phyloP scores from a whole-genome alignment of 148 eudicot genomes.

The Drosera capensis region DNA sequence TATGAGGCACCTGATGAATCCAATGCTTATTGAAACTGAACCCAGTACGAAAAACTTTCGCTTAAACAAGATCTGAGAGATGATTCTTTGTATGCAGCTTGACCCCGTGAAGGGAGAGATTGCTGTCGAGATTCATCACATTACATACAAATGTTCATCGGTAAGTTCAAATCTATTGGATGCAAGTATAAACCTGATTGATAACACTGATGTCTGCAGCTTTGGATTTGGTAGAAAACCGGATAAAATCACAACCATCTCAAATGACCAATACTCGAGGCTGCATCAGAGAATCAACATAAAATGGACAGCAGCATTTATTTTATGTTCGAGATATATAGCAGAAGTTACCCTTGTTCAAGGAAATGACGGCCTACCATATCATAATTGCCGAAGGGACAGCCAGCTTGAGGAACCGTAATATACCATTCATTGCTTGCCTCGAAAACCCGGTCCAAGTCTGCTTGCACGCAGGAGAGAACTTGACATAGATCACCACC shows the following conservation, averaged over 20 bases:
- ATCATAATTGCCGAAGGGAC: slow-evolving; percentile 38
- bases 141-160: too few species aligned
- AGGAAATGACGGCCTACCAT: slow-evolving; percentile 14
- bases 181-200: slow-evolving; percentile 29
- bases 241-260: slow-evolving; percentile 35
- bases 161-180: too few species aligned
- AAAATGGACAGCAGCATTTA: slow-evolving; percentile 4
- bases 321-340: too few species aligned
- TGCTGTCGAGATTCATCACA: too few species aligned
- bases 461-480: slow-evolving; percentile 13
- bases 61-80: too few species aligned
- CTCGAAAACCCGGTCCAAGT: slow-evolving; percentile 35
- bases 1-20: not conserved
- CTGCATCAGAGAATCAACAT: slow-evolving; percentile 12
- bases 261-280: slow-evolving; percentile 43
- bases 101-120: too few species aligned
- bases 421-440: slow-evolving; percentile 20
- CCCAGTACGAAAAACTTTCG: too few species aligned
- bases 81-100: too few species aligned
- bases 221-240: slow-evolving; percentile 56
- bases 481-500: slow-evolving; percentile 19
- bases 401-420: slow-evolving; percentile 23
- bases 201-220: slow-evolving; percentile 56
- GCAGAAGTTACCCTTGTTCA: too few species aligned
- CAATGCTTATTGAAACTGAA: not conserved